phyloP scores from a whole-genome alignment of 2,329 filamentous ascomycete species.

The Epichloe amarillans region DNA sequence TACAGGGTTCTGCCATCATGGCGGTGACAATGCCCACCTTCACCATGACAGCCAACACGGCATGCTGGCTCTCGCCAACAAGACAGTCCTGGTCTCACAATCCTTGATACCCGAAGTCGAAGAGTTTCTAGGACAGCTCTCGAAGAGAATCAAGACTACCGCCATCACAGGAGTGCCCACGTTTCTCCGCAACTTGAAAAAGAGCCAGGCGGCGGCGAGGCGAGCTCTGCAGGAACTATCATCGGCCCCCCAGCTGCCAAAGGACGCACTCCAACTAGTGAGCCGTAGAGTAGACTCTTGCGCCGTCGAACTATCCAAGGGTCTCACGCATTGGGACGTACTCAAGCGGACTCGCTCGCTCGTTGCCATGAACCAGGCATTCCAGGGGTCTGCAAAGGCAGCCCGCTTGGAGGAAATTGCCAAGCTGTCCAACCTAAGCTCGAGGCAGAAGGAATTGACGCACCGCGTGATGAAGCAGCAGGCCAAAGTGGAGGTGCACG shows the following conservation, averaged over 20 bases:
- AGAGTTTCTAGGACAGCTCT: conserved; percentile 6
- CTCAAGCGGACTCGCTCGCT: conserved; percentile 20
- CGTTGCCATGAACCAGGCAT: conserved; percentile 19
- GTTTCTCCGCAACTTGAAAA: conserved; percentile 8
- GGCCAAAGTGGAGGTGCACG: conserved; percentile 20
- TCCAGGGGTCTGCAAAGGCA: conserved; percentile 19
- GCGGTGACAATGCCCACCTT: not conserved
- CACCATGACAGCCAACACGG: not conserved
- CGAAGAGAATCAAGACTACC: conserved; percentile 3
- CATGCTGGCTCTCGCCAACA: conserved; percentile 6
- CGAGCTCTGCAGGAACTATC: conserved; percentile 6
- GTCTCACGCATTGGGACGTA: conserved; percentile 17
- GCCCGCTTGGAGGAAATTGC: conserved; percentile 13
- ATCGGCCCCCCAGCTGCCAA: conserved; percentile 2
- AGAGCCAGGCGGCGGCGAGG: conserved; percentile 8
- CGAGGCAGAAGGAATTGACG: conserved; percentile 15
- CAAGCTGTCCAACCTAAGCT: conserved; percentile 9
- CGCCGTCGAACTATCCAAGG: conserved; percentile 12
- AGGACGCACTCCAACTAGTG: conserved; percentile 6
- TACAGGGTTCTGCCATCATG: not conserved
- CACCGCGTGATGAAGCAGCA: conserved; percentile 21
- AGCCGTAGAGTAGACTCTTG: conserved; percentile 13
- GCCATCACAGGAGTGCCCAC: conserved; percentile 12
- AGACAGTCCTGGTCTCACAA: conserved; percentile 5
- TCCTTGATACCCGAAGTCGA: conserved; percentile 10